phyloP scores from a whole-genome alignment of 805 yeast genomes.

The Wickerhamiella kurtzmanii region DNA sequence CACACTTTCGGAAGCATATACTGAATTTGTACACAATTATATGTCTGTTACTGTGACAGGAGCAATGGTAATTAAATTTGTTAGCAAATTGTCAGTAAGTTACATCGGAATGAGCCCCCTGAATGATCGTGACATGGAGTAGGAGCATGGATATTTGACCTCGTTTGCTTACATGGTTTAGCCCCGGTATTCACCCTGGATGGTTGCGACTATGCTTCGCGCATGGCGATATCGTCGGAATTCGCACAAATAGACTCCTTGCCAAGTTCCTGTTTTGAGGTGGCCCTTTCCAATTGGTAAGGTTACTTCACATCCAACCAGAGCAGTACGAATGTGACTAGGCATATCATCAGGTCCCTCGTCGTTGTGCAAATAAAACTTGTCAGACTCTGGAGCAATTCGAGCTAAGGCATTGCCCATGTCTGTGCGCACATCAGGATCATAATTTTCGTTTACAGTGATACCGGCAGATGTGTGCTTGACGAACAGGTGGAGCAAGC shows the following conservation, averaged over 20 bases:
- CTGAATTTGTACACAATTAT: too few relatives aligned
- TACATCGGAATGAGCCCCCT: too few relatives aligned
- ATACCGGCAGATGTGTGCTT: conserved; percentile 74
- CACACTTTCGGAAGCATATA: too few relatives aligned
- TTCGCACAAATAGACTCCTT: conserved; percentile 65
- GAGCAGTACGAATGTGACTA: conserved; percentile 51
- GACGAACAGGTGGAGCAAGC: conserved; percentile 50
- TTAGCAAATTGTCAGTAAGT: too few relatives aligned
- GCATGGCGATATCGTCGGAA: conserved; percentile 53
- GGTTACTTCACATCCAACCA: conserved; percentile 49
- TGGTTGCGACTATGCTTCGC: conserved; percentile 57
- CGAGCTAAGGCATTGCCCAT: conserved; percentile 50
- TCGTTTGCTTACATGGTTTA: too few relatives aligned
- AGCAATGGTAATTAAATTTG: too few relatives aligned
- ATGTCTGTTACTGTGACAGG: too few relatives aligned
- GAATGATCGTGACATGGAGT: too few relatives aligned
- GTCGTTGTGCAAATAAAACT: conserved; percentile 44
- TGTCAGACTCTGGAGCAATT: conserved; percentile 51
- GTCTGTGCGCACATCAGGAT: conserved; percentile 61
- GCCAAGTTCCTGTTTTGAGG: conserved; percentile 72
- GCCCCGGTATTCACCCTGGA: conserved; percentile 41
- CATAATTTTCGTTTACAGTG: conserved; percentile 67
- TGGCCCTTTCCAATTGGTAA: conserved; percentile 60
- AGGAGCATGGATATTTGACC: too few relatives aligned
- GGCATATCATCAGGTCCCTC: conserved; percentile 80